phyloP scores from a whole-genome alignment of 768 basidiomycete genomes.

The Tricholoma matsutake region DNA sequence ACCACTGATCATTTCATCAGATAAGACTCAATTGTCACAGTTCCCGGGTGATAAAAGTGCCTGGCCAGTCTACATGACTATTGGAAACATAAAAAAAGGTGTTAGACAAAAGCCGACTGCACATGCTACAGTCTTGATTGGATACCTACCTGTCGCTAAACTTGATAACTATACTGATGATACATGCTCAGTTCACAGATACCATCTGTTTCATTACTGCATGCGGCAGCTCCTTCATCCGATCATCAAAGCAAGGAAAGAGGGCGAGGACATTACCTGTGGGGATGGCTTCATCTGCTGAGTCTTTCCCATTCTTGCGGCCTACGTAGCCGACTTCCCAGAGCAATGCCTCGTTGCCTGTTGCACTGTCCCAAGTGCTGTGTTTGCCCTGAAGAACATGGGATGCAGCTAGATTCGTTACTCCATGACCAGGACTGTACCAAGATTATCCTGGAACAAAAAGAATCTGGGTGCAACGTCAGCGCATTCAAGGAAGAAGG shows the following conservation, averaged over 20 bases:
- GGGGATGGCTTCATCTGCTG: not conserved
- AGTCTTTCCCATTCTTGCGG: conserved; percentile 12
- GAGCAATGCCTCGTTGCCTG: not conserved
- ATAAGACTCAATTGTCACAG: conserved; percentile 12
- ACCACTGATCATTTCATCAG: conserved; percentile 9
- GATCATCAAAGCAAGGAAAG: no score
- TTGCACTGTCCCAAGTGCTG: not conserved
- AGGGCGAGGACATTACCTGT: not conserved
- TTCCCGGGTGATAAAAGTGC: not conserved
- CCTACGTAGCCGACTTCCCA: not conserved
- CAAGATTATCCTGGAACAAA: no score
- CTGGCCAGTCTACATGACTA: not conserved
- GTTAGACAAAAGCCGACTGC: not conserved
- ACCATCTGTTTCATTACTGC: not conserved
- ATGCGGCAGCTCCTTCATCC: not conserved
- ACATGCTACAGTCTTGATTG: not conserved
- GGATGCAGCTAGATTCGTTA: no score
- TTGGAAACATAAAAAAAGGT: conserved; percentile 2
- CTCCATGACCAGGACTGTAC: no score
- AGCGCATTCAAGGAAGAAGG: no score
- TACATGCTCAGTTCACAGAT: not conserved
- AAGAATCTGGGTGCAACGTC: no score
- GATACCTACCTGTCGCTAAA: not conserved
- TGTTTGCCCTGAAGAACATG: no score
- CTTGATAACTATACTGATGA: not conserved